Conservation (phyloP, 176 grass and related monocot species). For the Aegilops tauschii region DNA sequence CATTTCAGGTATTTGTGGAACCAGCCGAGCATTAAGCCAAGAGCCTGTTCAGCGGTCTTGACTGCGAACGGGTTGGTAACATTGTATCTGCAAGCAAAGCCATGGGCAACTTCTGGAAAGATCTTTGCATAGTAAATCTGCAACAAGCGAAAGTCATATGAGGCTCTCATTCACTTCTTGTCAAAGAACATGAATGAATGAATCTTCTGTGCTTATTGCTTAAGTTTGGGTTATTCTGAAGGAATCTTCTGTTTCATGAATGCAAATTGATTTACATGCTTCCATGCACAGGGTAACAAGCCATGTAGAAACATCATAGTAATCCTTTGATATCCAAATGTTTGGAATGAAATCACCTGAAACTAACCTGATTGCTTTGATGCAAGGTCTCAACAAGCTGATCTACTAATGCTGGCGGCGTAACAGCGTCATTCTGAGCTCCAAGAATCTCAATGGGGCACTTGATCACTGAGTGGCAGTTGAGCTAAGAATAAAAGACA, state of each 20-base stretch:
- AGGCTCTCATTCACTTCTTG: neutral
- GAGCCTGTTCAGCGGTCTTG: neutral
- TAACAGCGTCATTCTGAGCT: slow-evolving; percentile 18
- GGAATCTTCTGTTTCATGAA: neutral
- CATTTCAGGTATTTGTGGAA: slow-evolving; percentile 28
- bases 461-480: slow-evolving; percentile 1
- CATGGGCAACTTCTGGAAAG: slow-evolving; percentile 5
- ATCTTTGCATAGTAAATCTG: slow-evolving; percentile 37
- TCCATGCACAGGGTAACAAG: neutral
- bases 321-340: neutral
- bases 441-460: slow-evolving; percentile 34
- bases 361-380: slow-evolving; percentile 4
- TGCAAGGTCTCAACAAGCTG: neutral
- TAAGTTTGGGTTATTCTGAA: neutral
- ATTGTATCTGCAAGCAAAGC: slow-evolving; percentile 35
- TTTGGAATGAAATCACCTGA: neutral
- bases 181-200: neutral
- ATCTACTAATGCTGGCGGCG: neutral
- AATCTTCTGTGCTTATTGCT: neutral
- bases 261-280: neutral
- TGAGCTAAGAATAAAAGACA: neutral
- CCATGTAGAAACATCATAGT: neutral
- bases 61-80: slow-evolving; percentile 11
- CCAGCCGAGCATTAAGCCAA: slow-evolving; percentile 27
- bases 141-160: neutral